Evolutionary conservation across 164 flowering plant species (phyloP), one percentile per base, ranked within the genome.

Genomic region (Dillenia suffruticosa): DNA sequence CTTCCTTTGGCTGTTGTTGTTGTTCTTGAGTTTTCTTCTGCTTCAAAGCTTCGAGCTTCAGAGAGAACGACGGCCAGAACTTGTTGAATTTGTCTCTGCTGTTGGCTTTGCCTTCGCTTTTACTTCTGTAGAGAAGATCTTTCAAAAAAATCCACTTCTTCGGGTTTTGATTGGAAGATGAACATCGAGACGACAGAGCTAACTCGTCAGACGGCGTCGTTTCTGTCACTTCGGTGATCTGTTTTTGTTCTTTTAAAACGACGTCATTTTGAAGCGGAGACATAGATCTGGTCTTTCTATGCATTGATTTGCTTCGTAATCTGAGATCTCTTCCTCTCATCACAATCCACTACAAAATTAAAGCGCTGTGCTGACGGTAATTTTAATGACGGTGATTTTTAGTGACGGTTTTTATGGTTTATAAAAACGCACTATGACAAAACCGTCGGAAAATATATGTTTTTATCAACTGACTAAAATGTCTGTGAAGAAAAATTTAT

Each of bases 231-330:
- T 58, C 73, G 12, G 13, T 49, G 10, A 16, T 40, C 12, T 47
- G 8, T 24, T 46, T 65, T 10, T 15, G 54, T 14, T 69, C 67
- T 49, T 40, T 56, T 9, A 58, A 46, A 0, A 54, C 58, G 14
- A 65, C 68, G 9, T 66, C 77, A 12, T 67, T 72, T 13, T 49
- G 56, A 13, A 78, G 24, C 24, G 89, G 90, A 54, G 90, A 84
- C 56, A 84, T 57, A 40, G 94, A 88, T 82, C 89, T 80, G 44
- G 86, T 58, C 48, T 81, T 70, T 32, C 89, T 62, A 54, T 75
- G 85, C 9, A 78, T n/a, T 48, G 84, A 83, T 67, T 79, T 68
- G 59, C 56, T 75, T 4, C 82, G 66, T 8, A 65, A 56, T 56
- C 74, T 73, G 53, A 77, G 72, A 74, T 81, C 84, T 68, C 89